phyloP scores from a whole-genome alignment of 108 stramenopile genomes.

The Chaetoceros tenuissimus region DNA sequence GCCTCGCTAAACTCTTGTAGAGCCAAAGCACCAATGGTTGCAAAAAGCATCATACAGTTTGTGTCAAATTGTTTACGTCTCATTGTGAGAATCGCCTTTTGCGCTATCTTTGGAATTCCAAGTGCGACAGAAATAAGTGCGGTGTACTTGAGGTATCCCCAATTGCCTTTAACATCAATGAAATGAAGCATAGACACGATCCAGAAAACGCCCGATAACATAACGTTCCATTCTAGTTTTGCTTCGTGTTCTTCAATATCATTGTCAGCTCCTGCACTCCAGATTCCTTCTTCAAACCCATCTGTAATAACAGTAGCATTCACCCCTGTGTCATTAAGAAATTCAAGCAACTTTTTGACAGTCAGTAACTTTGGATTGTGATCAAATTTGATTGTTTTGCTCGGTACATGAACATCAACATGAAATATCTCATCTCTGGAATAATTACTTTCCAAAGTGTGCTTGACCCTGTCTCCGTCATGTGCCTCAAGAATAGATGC shows the following conservation, averaged over 20 bases:
- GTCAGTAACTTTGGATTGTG: slow-evolving; percentile 52
- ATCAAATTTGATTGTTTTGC: no score
- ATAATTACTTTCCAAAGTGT: no score
- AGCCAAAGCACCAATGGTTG: slow-evolving; percentile 67
- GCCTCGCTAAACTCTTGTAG: slow-evolving; percentile 69
- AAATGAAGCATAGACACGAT: slow-evolving; percentile 47
- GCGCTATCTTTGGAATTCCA: slow-evolving; percentile 54
- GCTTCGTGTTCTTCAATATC: slow-evolving; percentile 3
- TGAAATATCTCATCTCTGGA: no score
- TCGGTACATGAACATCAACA: no score
- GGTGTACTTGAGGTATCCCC: slow-evolving; percentile 53
- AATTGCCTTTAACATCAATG: slow-evolving; percentile 37
- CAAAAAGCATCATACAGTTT: slow-evolving; percentile 74
- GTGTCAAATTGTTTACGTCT: slow-evolving; percentile 53
- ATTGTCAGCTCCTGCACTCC: neutral
- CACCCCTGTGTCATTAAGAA: no score
- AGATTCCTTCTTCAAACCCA: slow-evolving; percentile 34
- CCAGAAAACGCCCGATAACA: slow-evolving; percentile 48
- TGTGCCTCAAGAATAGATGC: no score
- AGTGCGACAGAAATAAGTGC: slow-evolving; percentile 45
- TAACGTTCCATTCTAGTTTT: slow-evolving; percentile 12
- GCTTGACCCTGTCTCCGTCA: no score
- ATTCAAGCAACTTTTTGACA: slow-evolving; percentile 20
- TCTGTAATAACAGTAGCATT: slow-evolving; percentile 37
- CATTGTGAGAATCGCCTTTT: slow-evolving; percentile 44